phyloP scores from a whole-genome alignment of 1,284 basidiomycete genomes.

The Crucibulum parvulum region DNA sequence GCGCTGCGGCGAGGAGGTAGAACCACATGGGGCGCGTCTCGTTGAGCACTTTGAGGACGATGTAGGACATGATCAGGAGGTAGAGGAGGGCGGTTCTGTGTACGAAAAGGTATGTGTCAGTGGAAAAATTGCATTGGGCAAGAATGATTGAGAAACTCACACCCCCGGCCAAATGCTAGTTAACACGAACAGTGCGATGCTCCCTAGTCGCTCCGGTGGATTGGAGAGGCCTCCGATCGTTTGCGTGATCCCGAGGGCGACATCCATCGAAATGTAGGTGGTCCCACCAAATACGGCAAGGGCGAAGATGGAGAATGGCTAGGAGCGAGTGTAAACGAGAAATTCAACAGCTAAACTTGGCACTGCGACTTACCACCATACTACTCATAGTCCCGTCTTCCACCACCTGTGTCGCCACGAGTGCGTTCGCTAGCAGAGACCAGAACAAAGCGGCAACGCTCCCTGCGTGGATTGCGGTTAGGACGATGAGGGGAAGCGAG shows the following conservation, averaged over 20 bases:
- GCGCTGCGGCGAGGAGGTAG: constrained; percentile 66
- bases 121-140: not conserved
- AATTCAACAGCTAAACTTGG: not conserved
- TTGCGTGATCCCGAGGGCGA: constrained; percentile 67
- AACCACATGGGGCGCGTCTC: constrained; percentile 78
- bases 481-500: constrained; percentile 66
- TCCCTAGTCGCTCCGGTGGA: constrained; percentile 61
- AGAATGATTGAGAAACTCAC: constrained; percentile 48
- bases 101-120: not conserved
- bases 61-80: constrained; percentile 75
- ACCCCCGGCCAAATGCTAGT: constrained; percentile 86
- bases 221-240: constrained; percentile 63
- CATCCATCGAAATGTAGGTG: constrained; percentile 82
- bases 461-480: constrained; percentile 81
- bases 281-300: constrained; percentile 73
- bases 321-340: constrained; percentile 2
- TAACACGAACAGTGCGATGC: constrained; percentile 78
- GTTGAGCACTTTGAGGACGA: constrained; percentile 73
- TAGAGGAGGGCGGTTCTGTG: constrained; percentile 76
- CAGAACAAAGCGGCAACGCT: constrained; percentile 78
- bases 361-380: constrained; percentile 59
- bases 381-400: constrained; percentile 83
- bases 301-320: constrained; percentile 72
- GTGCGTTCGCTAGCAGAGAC: constrained; percentile 77
- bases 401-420: constrained; percentile 84